Conservation (phyloP, 2,329 filamentous ascomycete genomes). For the Xylaria sp. region DNA sequence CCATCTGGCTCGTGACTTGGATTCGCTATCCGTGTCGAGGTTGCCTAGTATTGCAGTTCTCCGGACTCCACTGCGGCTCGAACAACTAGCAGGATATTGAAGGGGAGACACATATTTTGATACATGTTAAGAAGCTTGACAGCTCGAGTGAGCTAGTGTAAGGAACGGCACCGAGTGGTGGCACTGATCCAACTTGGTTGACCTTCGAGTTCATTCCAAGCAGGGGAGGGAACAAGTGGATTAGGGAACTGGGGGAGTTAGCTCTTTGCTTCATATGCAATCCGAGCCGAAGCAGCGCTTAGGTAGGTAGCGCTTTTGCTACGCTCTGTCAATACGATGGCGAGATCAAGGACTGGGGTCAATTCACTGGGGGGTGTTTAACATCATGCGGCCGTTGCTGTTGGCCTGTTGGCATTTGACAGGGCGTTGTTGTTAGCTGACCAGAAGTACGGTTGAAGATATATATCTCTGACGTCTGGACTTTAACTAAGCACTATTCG, state of each 20-base stretch:
- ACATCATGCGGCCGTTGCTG: too few relatives aligned
- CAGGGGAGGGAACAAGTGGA: background rate
- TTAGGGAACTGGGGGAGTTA: constrained; percentile 1
- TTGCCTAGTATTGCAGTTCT: constrained; percentile 24
- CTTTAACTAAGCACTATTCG: background rate
- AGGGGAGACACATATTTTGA: constrained; percentile 17
- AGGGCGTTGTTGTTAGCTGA: background rate
- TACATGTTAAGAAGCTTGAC: constrained; percentile 10
- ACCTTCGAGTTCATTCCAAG: background rate
- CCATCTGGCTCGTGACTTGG: background rate
- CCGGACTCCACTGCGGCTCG: constrained; percentile 16
- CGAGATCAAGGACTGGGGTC: too few relatives aligned
- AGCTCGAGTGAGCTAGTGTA: background rate
- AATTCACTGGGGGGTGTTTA: too few relatives aligned
- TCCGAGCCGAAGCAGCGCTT: constrained; percentile 9
- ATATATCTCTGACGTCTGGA: background rate
- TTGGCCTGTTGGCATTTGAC: background rate
- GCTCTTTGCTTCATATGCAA: constrained; percentile 7
- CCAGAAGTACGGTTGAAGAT: background rate
- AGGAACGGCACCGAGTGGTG: constrained; percentile 8
- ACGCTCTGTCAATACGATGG: too few relatives aligned
- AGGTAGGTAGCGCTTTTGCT: too few relatives aligned
- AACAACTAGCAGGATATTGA: constrained; percentile 4
- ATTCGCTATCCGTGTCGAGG: constrained; percentile 12
- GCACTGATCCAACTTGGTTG: background rate